Base-by-base conservation (phyloP, 495 filamentous ascomycete genomes). In the Neurospora sublineolata region DNA sequence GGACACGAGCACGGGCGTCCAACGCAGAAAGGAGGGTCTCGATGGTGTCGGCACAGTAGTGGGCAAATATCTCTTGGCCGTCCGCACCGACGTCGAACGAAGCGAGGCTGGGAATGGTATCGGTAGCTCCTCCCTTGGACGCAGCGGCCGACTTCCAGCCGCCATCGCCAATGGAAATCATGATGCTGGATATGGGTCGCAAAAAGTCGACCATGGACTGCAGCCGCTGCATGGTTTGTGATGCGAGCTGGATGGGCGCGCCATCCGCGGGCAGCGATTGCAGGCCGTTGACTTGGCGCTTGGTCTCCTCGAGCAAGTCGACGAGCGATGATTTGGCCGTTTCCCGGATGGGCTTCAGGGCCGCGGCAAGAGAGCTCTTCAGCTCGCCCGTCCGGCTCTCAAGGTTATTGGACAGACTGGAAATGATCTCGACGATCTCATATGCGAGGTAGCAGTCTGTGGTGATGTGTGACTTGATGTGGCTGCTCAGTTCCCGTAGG, bases 391-490 rank as follows among this genome's bases (percentile, higher is more conserved):
- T 95, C 76, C 90, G 89, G 3, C 84, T 82, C 69, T 96, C 96
- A 8, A 99, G 84, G 67, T 90, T 89, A 73, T 90, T 89, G 14
- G 92, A 93, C 72, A 96, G 86, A 40, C 85, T 85, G 3, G 92
- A 92, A 52, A 99, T 91, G 72, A 97, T 92, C 75, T 97, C 94
- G 60, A 97, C 91, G 70, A 98, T 94, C 77, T 99, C 95, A 78
- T 96, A 99, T 4, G 93, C 94, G 33, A 99, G 86, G 78, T 92
- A 99, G 82, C 96, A 97, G 80, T 99, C 95, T 1, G 94, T 98
- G 75, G 88, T 89, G 46, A 97, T 83, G 77, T 97, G 93, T 38
- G 87, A 79, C 77, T 91, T 91, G 79, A 98, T 94, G 78, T 97
- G 94, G 41, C 87, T 85, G 79, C 98, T 97, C 33, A 99, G 84